phyloP scores from a whole-genome alignment of 192 early-diverging fungal species.

The Physocladia obscura region DNA sequence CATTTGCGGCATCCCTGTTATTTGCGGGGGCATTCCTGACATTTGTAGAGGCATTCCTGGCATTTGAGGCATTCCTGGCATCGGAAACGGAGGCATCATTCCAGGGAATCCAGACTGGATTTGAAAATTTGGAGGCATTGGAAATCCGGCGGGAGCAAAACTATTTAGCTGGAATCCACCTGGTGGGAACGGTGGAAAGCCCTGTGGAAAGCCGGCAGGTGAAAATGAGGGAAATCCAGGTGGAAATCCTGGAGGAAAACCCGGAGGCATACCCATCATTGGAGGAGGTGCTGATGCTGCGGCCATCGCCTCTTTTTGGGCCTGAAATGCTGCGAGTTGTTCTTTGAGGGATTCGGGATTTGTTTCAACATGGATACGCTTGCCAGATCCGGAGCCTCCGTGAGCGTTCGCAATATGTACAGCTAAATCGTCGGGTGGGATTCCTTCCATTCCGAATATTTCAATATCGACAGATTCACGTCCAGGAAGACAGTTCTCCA shows the following conservation, averaged over 20 bases:
- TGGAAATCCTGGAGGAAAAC: constrained; percentile 9
- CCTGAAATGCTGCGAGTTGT: constrained; percentile 46
- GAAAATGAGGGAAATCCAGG: constrained; percentile 13
- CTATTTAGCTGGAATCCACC: too few species aligned
- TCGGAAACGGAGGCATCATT: constrained; percentile 11
- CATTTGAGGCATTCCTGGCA: constrained; percentile 2
- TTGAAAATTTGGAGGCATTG: neutral
- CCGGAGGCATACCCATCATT: constrained; percentile 14
- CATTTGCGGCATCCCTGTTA: neutral
- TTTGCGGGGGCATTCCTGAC: constrained; percentile 17
- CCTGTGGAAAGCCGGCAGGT: constrained; percentile 22
- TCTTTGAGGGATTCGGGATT: constrained; percentile 32
- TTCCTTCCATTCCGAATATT: constrained; percentile 92
- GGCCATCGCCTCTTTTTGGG: constrained; percentile 33
- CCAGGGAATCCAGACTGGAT: constrained; percentile 12
- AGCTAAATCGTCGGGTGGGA: constrained; percentile 76
- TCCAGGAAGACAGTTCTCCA: constrained; percentile 82
- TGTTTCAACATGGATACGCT: constrained; percentile 23
- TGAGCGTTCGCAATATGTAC: constrained; percentile 57
- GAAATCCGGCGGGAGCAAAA: neutral
- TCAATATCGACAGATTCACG: constrained; percentile 85
- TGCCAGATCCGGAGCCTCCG: constrained; percentile 15
- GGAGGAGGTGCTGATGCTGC: neutral
- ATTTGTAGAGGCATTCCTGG: constrained; percentile 40
- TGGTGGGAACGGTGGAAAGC: constrained; percentile 26